Base-by-base conservation (phyloP, 768 basidiomycete species). In the Trametes maxima region DNA sequence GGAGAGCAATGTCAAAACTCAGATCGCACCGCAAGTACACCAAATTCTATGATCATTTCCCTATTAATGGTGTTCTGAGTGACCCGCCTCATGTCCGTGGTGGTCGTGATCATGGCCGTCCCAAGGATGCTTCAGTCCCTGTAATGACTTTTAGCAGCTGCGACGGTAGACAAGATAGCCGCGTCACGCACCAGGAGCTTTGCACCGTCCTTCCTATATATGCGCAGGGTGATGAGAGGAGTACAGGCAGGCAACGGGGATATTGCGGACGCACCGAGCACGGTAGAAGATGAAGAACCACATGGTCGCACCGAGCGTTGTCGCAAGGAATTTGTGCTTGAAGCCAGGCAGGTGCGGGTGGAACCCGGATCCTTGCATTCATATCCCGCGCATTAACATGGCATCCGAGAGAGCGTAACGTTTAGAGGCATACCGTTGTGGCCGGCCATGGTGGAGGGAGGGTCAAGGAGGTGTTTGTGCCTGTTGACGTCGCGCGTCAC, bases 271-370 rank as follows among this genome's bases (percentile, higher is more conserved):
- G 70, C 69, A 96, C 95, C 94, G 82, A 65, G 91, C 89, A 58
- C 95, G 87, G 77, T 95, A 97, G 80, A 97, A 96, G 73, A 97
- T 94, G 80, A 95, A 97, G 85, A 96, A 96, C 95, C 95, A 97
- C 95, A 97, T 96, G 24, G 87, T 84, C 36, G 94, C 95, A 50
- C 95, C 95, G 46, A 97, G 79, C 62, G 85, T 86, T 76, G 94
- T 95, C 25, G 90, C 84, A 33, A 95, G 80, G 73, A 93, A 85
- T 60, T 82, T 84, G 75, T 94, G 86, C 69, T 80, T 84, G 69
- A 85, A 80, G 13, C 89, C 85, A 10, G 94, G 92, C 28, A 94
- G 80, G 72, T 94, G 94, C 40, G 94, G 94, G 74, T 94, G 82
- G 70, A 96, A 96, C 66, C 94, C 95, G 76, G 87, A 76, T 68